These are phyloP conservation scores for Pezicula neosporulosa DNA, from an alignment of 2,329 filamentous ascomycete genomes.

Conservation along the genomic window DNA sequence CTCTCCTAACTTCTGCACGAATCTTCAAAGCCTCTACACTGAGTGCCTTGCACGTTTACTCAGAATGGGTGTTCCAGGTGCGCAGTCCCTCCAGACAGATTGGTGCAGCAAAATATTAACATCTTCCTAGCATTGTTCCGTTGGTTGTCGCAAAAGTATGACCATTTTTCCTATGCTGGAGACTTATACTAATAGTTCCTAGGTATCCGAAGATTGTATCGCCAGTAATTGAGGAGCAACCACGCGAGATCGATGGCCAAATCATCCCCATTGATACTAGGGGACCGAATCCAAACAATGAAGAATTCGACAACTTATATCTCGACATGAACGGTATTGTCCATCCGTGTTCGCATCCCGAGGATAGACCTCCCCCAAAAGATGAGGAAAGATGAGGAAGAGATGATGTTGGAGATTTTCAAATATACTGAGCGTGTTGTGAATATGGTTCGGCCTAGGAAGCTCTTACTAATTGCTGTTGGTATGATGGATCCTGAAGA, in stretches of 20 bases:
- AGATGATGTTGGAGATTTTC: slow-evolving; percentile 99
- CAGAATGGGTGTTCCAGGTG: slow-evolving; percentile 29
- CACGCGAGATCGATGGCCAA: slow-evolving; percentile 77
- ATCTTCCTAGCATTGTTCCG: slow-evolving; percentile 48
- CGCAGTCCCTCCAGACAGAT: neutral
- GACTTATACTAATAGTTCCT: neutral
- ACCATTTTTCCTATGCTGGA: slow-evolving; percentile 70
- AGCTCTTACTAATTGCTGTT: slow-evolving; percentile 95
- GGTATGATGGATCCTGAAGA: slow-evolving; percentile 48
- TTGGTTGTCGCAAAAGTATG: slow-evolving; percentile 98
- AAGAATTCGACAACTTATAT: slow-evolving; percentile 97
- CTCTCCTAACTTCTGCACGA: neutral
- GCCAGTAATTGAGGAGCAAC: slow-evolving; percentile 81
- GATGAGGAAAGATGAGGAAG: slow-evolving; percentile 94
- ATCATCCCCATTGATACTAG: slow-evolving; percentile 82
- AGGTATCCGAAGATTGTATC: slow-evolving; percentile 93
- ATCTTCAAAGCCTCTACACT: neutral
- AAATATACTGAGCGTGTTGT: slow-evolving; percentile 98
- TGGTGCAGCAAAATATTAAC: slow-evolving; percentile 5
- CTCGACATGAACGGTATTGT: slow-evolving; percentile 99
- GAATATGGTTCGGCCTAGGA: slow-evolving; percentile 96
- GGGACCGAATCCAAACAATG: slow-evolving; percentile 87
- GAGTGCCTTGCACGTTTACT: neutral
- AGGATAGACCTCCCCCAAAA: slow-evolving; percentile 84
- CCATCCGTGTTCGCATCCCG: slow-evolving; percentile 96